Evolutionary conservation across 225 moss, liverwort and hornwort species (phyloP).

Genomic region (Takakia lepidozioides): DNA sequence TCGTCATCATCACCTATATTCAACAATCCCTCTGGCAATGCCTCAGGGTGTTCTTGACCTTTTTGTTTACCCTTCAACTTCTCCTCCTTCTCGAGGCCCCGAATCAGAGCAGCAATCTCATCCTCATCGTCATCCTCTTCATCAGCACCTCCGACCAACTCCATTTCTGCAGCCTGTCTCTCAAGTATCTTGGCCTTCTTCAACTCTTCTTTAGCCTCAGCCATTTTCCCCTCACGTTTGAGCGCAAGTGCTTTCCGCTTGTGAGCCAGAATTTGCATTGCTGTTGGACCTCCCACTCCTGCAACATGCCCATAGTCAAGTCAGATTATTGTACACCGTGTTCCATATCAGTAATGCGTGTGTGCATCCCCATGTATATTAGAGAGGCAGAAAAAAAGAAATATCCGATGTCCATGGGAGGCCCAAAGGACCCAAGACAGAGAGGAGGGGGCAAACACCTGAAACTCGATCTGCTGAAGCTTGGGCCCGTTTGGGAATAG

Average conservation of each 20-base stretch:
- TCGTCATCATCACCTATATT: conserved; percentile 64
- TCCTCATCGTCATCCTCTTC: conserved; percentile 67
- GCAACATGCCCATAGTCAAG: too few species aligned
- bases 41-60: conserved; percentile 15
- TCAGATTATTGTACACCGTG: too few species aligned
- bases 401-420: neutral
- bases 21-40: conserved; percentile 24
- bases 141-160: conserved; percentile 51
- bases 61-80: conserved; percentile 27
- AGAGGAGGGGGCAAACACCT: conserved; percentile 18
- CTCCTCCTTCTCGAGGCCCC: conserved; percentile 83
- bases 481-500: conserved; percentile 33
- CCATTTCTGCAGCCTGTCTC: conserved; percentile 78
- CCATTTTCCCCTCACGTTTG: conserved; percentile 84
- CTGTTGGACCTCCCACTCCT: conserved; percentile 29
- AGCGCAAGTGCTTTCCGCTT: conserved; percentile 82
- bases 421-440: neutral
- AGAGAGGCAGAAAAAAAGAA: conserved; percentile 10
- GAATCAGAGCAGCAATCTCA: conserved; percentile 72
- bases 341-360: too few species aligned
- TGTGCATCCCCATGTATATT: too few species aligned
- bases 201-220: conserved; percentile 92
- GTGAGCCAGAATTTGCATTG: conserved; percentile 64
- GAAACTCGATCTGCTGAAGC: conserved; percentile 28
- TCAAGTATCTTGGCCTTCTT: conserved; percentile 91